Evolutionary conservation across 164 flowering plant species (phyloP), one percentile per base, ranked within the genome.

Genomic region (Euptelea pleiosperma): DNA sequence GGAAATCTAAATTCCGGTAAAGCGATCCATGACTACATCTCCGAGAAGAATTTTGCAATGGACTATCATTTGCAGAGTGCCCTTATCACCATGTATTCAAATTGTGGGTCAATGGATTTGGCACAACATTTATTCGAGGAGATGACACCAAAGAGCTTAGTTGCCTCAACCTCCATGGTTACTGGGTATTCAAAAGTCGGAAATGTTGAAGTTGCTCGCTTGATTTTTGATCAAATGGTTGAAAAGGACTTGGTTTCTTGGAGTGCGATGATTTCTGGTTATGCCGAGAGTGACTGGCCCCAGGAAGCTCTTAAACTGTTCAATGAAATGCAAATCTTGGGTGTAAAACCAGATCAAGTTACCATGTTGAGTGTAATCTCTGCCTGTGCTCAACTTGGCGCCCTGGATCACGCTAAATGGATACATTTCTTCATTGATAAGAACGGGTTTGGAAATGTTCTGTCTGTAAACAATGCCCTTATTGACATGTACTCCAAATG

Each of bases 401-500:
- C 77, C 22, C 35, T 83, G 60, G 80, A 82, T 60, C 70, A 79
- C 66, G 92, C 87, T 11, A 73, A 69, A 61, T 70, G 74, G 78
- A 65, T 82, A 21, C 98, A 83, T 63, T 44, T 12, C 7, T 77
- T 57, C 56, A 75, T 75, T 52, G 61, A 74, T 29, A 54, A 58
- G 40, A 78, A 73, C 60, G 81, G 84, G 6, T 83, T 84, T 64
- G 80, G 76, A 34, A 53, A 43, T 56, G 65, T 64, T 43, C 57
- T 91, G 49, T 63, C 77, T 30, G 62, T 88, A 30, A 80, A 71
- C 56, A 88, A 84, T 68, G 94, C 90, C 29, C 82, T 91, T 22
- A 79, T 91, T 58, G 91, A 82, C 71, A 91, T 88, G 96, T 86
- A 86, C 57, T 82, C 84, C 16, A 91, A 91, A 70, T 88, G 94